Evolutionary conservation across 768 basidiomycete genomes (phyloP), one percentile per base, ranked within the genome.

Genomic region (Collybia sordida): DNA sequence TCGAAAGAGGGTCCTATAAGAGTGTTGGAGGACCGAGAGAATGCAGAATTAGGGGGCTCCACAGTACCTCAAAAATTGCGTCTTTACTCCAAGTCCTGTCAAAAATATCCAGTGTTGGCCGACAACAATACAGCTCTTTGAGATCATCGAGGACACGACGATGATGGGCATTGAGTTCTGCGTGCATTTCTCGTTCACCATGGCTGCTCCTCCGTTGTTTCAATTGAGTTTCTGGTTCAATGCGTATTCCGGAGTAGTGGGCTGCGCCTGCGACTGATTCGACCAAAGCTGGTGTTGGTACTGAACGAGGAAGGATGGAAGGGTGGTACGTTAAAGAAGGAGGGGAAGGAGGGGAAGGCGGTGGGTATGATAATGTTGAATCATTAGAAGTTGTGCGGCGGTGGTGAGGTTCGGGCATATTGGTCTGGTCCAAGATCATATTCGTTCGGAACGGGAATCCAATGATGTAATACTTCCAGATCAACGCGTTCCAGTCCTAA

Each of bases 211-310:
- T 64, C 46, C 77, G 60, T 39, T 66, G 74, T 43, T 68, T 72
- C 21, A 71, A 37, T 2, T 53, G 49, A 4, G 60, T 39, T 21
- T 71, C 67, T 9, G 64, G 54, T 52, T 78, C 73, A 5, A 79
- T 64, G 45, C 66, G 68, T 18, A 68, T 70, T 4, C 83, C 83
- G 4, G 81, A 78, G 57, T 85, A 87, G 56, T 86, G 84, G 0
- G 84, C 81, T 14, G 74, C 84, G 36, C 81, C 77, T 1, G 81
- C 81, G 3, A 82, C 79, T 0, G 82, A 82, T 54, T 79, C 75
- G 28, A 83, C 69, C 7, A 85, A 64, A 2, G 77, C 72, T 17
- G 79, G 68, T 0, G 79, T 77, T 1, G 79, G 82, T 1, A 83
- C 55, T 4, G 31, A 31, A 12, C 31, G 31, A 15, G 73, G 71